These are phyloP conservation scores for Candida loeiensis DNA, from an alignment of 805 yeast genomes.

Conservation along the genomic window DNA sequence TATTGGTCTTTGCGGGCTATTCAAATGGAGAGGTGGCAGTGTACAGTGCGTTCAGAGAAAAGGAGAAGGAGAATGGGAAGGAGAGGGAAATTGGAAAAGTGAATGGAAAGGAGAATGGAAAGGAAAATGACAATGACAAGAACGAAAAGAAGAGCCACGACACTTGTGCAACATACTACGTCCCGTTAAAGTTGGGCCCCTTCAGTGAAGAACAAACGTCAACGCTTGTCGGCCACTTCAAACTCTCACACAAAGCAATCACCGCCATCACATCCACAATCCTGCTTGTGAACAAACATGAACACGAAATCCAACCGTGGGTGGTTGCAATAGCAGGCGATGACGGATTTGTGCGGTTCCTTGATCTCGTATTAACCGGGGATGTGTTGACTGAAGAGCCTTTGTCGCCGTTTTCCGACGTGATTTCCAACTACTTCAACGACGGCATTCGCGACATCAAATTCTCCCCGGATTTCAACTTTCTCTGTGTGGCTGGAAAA, in stretches of 20 bases:
- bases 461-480: conserved; percentile 48
- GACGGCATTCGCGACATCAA: conserved; percentile 55
- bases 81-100: conserved; percentile 5
- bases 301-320: conserved; percentile 18
- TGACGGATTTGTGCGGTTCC: conserved; percentile 60
- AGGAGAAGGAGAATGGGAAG: neutral
- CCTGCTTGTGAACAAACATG: conserved; percentile 8
- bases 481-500: conserved; percentile 47
- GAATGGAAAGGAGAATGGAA: neutral
- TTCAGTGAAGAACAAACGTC: conserved; percentile 10
- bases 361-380: conserved; percentile 44
- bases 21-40: conserved; percentile 59
- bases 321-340: conserved; percentile 51
- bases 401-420: conserved; percentile 35
- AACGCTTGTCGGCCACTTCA: conserved; percentile 51
- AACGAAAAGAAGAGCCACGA: conserved; percentile 15
- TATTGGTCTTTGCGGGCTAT: conserved; percentile 56
- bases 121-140: neutral
- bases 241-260: conserved; percentile 56
- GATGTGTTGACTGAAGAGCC: conserved; percentile 13
- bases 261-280: conserved; percentile 39
- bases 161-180: conserved; percentile 33
- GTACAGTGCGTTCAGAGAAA: conserved; percentile 33
- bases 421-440: conserved; percentile 58
- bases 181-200: conserved; percentile 34